Evolutionary conservation across 805 yeast genomes (phyloP), one percentile per base, ranked within the genome.

Genomic region (Clavispora carvajalis): DNA sequence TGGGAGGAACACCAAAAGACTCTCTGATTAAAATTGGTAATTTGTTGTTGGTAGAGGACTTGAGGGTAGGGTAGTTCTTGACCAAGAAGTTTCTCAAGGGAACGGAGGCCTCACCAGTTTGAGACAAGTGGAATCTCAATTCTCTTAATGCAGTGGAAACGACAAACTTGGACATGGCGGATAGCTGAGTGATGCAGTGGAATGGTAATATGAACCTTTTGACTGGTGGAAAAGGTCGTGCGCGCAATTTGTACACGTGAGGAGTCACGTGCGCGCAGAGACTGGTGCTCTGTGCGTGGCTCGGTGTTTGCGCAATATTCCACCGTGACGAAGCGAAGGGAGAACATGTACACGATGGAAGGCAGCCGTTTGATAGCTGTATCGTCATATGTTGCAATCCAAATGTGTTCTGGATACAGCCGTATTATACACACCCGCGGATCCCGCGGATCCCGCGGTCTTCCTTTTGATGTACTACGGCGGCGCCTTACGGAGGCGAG

Each of bases 1-100:
- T 72, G 30, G 95, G 95, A 37, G 81, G 71, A 40, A 82, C 77
- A 37, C 86, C 87, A 46, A 67, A 68, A 23, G 88, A 77, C 62
- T 87, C 95, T 64, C 95, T 80, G 46, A 87, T 73, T 57, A 87
- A 70, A 40, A 87, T 80, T 10, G 95, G 95, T 22, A 84, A 65
- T 44, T 69, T 64, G 44, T 90, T 81, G 54, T 85, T 78, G 48
- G 63, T 57, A 44, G 63, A 63, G 44, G 76, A 58, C 57, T 77
- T 75, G 53, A 87, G 65, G n/a, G 68, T 54, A n/a, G 84, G 79
- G 62, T 86, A 86, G 54, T 80, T 69, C 41, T 74, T 69, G 36
- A 75, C 63, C 48, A 87, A 67, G 55, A 82, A 87, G 13, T 76
- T 64, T 62, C 87, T 79, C 52, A 85, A 68, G 7, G 84, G 79